Conservation (phyloP, 1,284 basidiomycete genomes). For the Ganoderma boninense region DNA sequence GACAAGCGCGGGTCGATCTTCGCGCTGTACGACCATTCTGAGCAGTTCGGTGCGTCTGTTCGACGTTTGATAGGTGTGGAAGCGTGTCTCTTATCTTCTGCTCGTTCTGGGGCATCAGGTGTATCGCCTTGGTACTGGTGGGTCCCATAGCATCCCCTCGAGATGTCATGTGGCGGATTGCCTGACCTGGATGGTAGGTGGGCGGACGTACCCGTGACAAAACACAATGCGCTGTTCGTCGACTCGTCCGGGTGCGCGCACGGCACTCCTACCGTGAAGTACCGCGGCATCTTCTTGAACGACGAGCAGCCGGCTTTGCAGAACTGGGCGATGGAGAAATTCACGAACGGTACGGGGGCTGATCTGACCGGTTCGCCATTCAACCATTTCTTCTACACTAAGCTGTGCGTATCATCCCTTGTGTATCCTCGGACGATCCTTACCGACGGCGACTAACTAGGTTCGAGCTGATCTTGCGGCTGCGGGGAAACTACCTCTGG, state of each 20-base stretch:
- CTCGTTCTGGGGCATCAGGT: conserved; percentile 44
- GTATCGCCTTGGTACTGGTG: conserved; percentile 75
- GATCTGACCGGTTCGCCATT: conserved; percentile 60
- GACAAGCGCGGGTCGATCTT: conserved; percentile 76
- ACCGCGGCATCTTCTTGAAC: conserved; percentile 70
- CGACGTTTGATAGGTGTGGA: not conserved
- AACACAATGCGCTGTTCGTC: conserved; percentile 59
- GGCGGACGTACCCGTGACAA: conserved; percentile 71
- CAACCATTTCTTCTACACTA: conserved; percentile 71
- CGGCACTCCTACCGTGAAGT: conserved; percentile 74
- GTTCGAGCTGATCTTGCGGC: conserved; percentile 71
- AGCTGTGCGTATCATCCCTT: conserved; percentile 50
- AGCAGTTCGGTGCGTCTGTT: conserved; percentile 65
- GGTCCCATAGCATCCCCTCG: conserved; percentile 23
- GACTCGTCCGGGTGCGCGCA: conserved; percentile 63
- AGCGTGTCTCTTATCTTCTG: not conserved
- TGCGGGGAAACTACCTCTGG: conserved; percentile 80
- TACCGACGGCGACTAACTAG: conserved; percentile 40
- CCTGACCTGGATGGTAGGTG: conserved; percentile 50
- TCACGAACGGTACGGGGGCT: conserved; percentile 69
- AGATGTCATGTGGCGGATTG: not conserved
- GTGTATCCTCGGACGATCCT: not conserved
- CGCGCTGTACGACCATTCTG: conserved; percentile 74
- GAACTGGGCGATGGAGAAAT: conserved; percentile 71
- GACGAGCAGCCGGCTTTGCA: conserved; percentile 48